Evolutionary conservation across 2,329 filamentous ascomycete species (phyloP), one percentile per base, ranked within the genome.

Genomic region (Alternaria hordeiaustralica): DNA sequence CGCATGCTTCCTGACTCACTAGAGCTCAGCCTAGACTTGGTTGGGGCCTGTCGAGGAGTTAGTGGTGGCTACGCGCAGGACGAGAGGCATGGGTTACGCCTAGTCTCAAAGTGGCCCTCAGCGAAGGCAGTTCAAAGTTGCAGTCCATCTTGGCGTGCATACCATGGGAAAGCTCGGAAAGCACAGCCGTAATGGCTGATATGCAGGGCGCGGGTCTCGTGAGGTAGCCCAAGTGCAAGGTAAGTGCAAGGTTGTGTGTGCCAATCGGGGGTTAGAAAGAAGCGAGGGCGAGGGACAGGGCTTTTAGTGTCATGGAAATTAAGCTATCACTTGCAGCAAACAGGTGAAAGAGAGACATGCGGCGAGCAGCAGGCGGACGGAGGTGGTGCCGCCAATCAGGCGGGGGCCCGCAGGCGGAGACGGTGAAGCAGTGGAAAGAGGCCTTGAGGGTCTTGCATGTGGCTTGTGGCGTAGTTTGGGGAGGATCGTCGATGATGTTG

Each of bases 41-140:
- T 61, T 23, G 66, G 65, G 44, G 64, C 71, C 68, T 70, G 53
- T 26, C 20, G 44, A 49, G 47, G 21, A 51, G 65, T 72, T 49
- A 71, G 68, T 60, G 41, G 53, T 61, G 13, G 61, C 28, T 46
- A 54, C 28, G 23, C 10, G 28, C 18, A n/a, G 20, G 18, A 51
- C 47, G 45, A 30, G 33, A 33, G 26, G 62, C 18, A 50, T 23
- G 28, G 44, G 26, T 57, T 70, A 75, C 72, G 33, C 66, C 68
- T 47, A 75, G 67, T 55, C 63, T 64, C 25, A 74, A 51, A 44
- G 66, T 69, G 10, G 57, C 67, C 56, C 64, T 66, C 55, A 75
- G 65, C 26, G 70, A 67, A 28, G 74, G 73, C 49, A 75, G 61
- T 28, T 76, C 69, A 58, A 58, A 61, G 26, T 67, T 63, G 44